Conservation (phyloP, 164 flowering plant genomes). For the Brasenia schreberi region DNA sequence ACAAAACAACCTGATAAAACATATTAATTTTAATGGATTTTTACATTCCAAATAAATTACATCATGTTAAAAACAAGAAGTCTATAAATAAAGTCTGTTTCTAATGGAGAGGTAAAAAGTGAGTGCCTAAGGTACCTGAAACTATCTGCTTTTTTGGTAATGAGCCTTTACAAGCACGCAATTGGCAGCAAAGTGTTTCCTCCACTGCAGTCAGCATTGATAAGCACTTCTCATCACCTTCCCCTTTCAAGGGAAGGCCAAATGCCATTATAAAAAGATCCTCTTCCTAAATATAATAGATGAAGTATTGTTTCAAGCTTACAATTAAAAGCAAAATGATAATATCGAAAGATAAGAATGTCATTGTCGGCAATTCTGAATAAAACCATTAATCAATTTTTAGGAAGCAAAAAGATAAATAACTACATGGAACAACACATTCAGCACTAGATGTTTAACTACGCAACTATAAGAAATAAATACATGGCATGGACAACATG, state of each 20-base stretch:
- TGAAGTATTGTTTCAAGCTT: neutral
- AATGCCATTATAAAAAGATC: constrained; percentile 76
- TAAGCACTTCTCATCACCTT: constrained; percentile 81
- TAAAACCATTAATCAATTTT: too few relatives aligned
- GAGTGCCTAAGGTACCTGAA: constrained; percentile 36
- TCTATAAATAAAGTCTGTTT: too few relatives aligned
- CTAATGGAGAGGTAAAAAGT: neutral
- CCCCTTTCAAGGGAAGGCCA: constrained; percentile 74
- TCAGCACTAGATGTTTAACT: too few relatives aligned
- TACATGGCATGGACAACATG: too few relatives aligned
- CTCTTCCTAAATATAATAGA: constrained; percentile 52
- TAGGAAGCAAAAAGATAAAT: too few relatives aligned
- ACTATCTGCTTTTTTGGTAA: constrained; percentile 42
- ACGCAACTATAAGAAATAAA: too few relatives aligned
- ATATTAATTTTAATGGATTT: too few relatives aligned
- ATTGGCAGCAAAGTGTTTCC: constrained; percentile 75
- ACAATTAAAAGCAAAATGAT: too few relatives aligned
- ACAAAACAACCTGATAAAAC: neutral
- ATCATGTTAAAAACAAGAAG: neutral
- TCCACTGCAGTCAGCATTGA: constrained; percentile 84
- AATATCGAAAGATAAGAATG: too few relatives aligned
- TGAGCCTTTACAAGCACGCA: constrained; percentile 79
- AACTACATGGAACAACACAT: too few relatives aligned
- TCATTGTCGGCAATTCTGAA: too few relatives aligned
- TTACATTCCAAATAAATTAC: neutral